Evolutionary conservation across 2,329 filamentous ascomycete genomes (phyloP), one percentile per base, ranked within the genome.

Genomic region (Aspergillus neotritici): DNA sequence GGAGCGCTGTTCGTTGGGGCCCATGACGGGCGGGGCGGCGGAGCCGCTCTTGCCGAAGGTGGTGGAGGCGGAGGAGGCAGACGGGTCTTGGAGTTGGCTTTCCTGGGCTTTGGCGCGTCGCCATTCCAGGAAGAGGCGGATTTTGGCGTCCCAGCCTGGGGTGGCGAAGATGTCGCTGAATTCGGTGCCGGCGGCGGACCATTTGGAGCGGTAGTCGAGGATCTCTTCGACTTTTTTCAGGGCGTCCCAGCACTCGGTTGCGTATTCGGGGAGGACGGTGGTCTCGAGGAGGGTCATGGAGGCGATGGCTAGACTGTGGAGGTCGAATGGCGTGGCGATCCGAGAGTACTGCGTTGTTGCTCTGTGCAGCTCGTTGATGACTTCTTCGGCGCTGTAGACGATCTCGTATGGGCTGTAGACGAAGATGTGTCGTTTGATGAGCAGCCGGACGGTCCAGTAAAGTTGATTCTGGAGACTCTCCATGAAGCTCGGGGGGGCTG

Each of bases 221-320:
- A 76, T 65, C 9, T 67, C 63, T 40, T 78, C 73, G 4, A 77
- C 74, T 40, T 72, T 73, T 21, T 70, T 65, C n/a, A 83, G 60
- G 0, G 58, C 46, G 5, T 60, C 55, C 65, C 67, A 70, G 48
- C 66, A 69, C 40, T 69, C 61, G 35, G 53, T 59, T 3, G 62
- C 48, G 35, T 64, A 51, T 34, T 67, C 65, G 4, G 66, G 65
- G 29, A 70, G 54, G 21, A 69, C 66, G 5, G 65, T 67, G 3
- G 66, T 60, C 45, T 70, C 68, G 3, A 70, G 59, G 6, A 70
- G 60, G 28, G 67, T 70, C 56, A 70, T 65, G 7, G 65, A 58
- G 13, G 66, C 65, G 28, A 70, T 49, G 5, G 65, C 63, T 13
- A 70, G 47, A 35, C 65, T 66, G 48, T 70, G 67, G 17, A 68